These are phyloP conservation scores for Didymella lethalis DNA, from an alignment of 2,329 filamentous ascomycete genomes.

Conservation along the genomic window DNA sequence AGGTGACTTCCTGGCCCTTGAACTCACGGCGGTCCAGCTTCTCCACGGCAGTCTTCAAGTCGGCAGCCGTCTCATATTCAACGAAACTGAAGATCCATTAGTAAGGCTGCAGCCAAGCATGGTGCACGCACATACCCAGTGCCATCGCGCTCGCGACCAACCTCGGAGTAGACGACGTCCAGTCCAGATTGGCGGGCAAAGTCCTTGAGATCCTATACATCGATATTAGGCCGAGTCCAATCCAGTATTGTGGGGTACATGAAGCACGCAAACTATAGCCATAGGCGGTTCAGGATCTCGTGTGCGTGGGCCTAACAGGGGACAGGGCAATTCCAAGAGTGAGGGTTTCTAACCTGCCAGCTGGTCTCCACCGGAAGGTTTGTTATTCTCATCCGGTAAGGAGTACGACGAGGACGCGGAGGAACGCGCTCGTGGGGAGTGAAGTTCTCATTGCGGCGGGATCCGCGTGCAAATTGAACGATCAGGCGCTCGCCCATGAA, in stretches of 20 bases:
- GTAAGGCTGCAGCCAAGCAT: not conserved
- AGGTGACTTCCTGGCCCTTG: conserved; percentile 86
- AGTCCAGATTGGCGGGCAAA: conserved; percentile 96
- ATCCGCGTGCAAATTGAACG: conserved; percentile 96
- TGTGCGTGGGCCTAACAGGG: conserved; percentile 46
- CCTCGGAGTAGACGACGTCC: conserved; percentile 98
- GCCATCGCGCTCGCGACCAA: conserved; percentile 87
- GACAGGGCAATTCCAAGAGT: conserved; percentile 54
- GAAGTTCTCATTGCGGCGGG: conserved; percentile 72
- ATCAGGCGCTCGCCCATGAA: conserved; percentile 98
- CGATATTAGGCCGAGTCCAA: conserved; percentile 76
- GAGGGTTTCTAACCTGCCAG: conserved; percentile 96
- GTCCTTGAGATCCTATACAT: conserved; percentile 97
- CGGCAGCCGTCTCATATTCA: conserved; percentile 92
- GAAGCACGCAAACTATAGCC: conserved; percentile 48
- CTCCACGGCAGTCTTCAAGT: conserved; percentile 89
- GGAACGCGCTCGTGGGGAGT: conserved; percentile 70
- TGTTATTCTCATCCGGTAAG: conserved; percentile 96
- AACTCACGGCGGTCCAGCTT: conserved; percentile 94
- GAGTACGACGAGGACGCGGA: conserved; percentile 88
- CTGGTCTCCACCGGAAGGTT: conserved; percentile 97
- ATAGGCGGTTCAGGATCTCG: conserved; percentile 50
- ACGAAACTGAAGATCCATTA: conserved; percentile 75
- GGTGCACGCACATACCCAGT: conserved; percentile 74
- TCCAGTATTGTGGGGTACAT: conserved; percentile 42